Conservation (phyloP, 139 green algal genomes). For the Pleodorina starrii region DNA sequence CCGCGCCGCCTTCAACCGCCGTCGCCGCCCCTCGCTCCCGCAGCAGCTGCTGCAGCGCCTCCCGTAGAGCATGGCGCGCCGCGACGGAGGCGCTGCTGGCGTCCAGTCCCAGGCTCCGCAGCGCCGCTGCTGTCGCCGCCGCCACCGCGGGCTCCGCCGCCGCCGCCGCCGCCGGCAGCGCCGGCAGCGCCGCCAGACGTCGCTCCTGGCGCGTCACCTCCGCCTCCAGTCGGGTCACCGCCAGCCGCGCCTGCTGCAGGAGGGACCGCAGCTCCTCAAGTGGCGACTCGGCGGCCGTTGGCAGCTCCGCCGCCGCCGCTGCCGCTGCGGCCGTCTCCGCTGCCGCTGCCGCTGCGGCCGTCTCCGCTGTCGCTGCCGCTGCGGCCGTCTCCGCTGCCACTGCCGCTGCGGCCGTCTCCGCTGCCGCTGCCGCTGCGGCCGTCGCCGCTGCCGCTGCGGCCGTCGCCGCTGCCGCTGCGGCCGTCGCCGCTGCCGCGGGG, state of each 20-base stretch:
- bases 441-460: no score
- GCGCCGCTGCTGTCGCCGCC: not conserved
- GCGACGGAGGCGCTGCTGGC: not conserved
- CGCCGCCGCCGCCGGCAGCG: not conserved
- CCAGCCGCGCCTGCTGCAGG: not conserved
- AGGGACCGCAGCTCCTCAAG: not conserved
- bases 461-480: not conserved
- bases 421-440: not conserved
- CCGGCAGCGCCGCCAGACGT: not conserved
- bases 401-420: not conserved
- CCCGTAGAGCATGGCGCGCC: not conserved
- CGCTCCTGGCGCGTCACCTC: slow-evolving; percentile 3
- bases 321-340: not conserved
- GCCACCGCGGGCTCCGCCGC: not conserved
- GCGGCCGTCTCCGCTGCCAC: not conserved
- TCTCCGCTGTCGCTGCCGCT: not conserved
- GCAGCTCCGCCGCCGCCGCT: not conserved
- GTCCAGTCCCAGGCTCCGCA: slow-evolving; percentile 5
- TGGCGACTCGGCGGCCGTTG: not conserved
- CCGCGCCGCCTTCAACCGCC: not conserved
- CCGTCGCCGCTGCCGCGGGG: no score
- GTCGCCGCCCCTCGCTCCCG: not conserved
- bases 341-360: no score
- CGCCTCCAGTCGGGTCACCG: not conserved
- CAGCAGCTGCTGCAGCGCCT: not conserved